Conservation (phyloP, 306 rosid species). For the Quercus robur region DNA sequence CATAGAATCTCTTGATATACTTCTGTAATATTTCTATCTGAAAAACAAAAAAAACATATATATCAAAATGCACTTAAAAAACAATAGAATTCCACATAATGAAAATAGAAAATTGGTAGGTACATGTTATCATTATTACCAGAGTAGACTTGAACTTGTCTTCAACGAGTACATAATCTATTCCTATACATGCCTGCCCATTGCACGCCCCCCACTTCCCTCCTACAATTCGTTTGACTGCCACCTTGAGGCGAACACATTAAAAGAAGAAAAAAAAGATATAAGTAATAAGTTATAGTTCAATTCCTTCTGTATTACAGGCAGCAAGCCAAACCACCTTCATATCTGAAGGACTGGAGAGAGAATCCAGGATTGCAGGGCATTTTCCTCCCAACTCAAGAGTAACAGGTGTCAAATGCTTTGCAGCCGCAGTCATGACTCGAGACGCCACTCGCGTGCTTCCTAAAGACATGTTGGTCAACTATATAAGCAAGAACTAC, state of each 20-base stretch:
- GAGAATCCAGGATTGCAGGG: conserved; percentile 77
- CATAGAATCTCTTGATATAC: conserved; percentile 49
- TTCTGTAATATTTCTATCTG: conserved; percentile 65
- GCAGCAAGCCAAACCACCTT: conserved; percentile 42
- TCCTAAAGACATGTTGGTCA: conserved; percentile 42
- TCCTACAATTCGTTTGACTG: conserved; percentile 67
- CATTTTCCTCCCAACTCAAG: conserved; percentile 97
- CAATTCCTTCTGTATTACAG: not conserved
- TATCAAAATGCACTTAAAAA: not conserved
- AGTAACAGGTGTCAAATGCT: conserved; percentile 83
- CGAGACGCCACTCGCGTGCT: conserved; percentile 56
- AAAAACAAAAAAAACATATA: not conserved
- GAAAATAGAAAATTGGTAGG: not conserved
- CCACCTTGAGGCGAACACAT: conserved; percentile 42
- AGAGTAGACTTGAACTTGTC: conserved; percentile 46
- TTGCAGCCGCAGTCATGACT: conserved; percentile 87
- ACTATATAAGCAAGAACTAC: not conserved
- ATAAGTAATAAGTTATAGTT: conserved; percentile 6
- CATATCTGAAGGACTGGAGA: conserved; percentile 50
- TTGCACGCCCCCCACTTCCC: conserved; percentile 91
- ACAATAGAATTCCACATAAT: not conserved
- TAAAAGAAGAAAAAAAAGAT: not conserved
- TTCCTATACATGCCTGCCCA: conserved; percentile 84
- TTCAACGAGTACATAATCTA: conserved; percentile 83
- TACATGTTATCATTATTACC: conserved; percentile 39